Conservation (phyloP, 1,284 basidiomycete species). For the Ceraceosorus guamensis region DNA sequence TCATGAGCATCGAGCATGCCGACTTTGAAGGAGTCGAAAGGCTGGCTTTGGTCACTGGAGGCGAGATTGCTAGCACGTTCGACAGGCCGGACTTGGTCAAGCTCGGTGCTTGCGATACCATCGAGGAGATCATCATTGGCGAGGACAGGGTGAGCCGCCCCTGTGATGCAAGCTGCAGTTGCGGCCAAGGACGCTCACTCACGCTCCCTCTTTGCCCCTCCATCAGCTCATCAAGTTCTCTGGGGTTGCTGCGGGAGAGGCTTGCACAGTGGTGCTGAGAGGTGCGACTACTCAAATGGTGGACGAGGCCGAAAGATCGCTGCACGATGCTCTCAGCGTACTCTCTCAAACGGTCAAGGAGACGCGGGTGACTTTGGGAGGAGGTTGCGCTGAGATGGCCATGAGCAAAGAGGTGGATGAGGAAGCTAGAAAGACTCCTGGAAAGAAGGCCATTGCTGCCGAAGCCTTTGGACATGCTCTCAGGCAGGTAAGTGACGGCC, state of each 20-base stretch:
- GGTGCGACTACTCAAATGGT: conserved; percentile 98
- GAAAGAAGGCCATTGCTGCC: conserved; percentile 91
- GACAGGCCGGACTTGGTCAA: conserved; percentile 88
- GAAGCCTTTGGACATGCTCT: conserved; percentile 85
- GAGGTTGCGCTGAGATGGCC: conserved; percentile 94
- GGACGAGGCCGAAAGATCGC: conserved; percentile 93
- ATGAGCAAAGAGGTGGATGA: conserved; percentile 94
- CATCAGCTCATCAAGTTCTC: conserved; percentile 96
- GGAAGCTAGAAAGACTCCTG: conserved; percentile 71
- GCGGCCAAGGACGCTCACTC: neutral
- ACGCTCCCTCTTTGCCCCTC: neutral
- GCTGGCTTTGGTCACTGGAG: conserved; percentile 89
- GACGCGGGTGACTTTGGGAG: conserved; percentile 85
- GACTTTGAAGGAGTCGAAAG: conserved; percentile 99
- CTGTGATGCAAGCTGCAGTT: neutral
- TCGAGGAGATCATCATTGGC: conserved; percentile 98
- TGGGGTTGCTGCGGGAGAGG: conserved; percentile 92
- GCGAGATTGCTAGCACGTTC: conserved; percentile 94
- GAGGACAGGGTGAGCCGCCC: conserved; percentile 90
- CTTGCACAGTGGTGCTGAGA: conserved; percentile 96
- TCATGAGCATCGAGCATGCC: conserved; percentile 95
- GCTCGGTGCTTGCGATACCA: conserved; percentile 84
- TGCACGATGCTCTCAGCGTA: conserved; percentile 95
- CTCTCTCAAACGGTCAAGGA: conserved; percentile 97
- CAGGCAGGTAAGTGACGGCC: conserved; percentile 56